Base-by-base conservation (phyloP, 139 green algal species). In the Ostreobium quekettii region DNA sequence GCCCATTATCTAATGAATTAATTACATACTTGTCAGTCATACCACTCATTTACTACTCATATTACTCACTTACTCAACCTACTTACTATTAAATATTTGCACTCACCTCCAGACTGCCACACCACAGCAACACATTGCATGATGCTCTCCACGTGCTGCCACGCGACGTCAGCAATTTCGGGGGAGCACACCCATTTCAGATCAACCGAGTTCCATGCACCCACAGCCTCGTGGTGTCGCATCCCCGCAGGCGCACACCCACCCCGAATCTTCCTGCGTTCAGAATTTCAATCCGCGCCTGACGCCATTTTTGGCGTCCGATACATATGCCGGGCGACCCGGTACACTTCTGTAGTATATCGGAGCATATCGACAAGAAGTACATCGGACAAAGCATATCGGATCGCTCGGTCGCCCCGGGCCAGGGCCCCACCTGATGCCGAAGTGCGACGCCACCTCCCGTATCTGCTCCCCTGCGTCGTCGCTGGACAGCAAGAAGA, bases 401-500 rank as follows among this genome's bases (percentile, higher is more conserved):
- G 15, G 15, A 53, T 38, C 56, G 7, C 56, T 15, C 7, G 8
- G 8, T 33, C 56, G 8, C 28, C 56, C 28, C 56, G 8, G 7
- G n/a, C n/a, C n/a, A n/a, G n/a, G n/a, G n/a, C n/a, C 56, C 29
- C 67, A 75, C 48, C 7, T 46, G 47, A 87, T 69, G 39, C 74
- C 74, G 47, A 78, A 87, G 67, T 76, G 71, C 11, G 15, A 36
- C 11, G 72, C 68, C 15, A 87, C 60, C 67, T 87, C 78, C 26
- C 49, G 28, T 61, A 87, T 48, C 69, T 87, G 81, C 60, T 68
- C 29, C n/a, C 35, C 35, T 1, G 75, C 29, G 26, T 80, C 72
- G 69, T 79, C 60, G 11, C 24, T 73, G 30, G 35, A 4, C 47
- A 71, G 48, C 31, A 81, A 58, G 35, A 72, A 77, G n/a, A 76